These are phyloP conservation scores for Cyphellophora europaea DNA, from an alignment of 2,329 filamentous ascomycete genomes.

Conservation along the genomic window DNA sequence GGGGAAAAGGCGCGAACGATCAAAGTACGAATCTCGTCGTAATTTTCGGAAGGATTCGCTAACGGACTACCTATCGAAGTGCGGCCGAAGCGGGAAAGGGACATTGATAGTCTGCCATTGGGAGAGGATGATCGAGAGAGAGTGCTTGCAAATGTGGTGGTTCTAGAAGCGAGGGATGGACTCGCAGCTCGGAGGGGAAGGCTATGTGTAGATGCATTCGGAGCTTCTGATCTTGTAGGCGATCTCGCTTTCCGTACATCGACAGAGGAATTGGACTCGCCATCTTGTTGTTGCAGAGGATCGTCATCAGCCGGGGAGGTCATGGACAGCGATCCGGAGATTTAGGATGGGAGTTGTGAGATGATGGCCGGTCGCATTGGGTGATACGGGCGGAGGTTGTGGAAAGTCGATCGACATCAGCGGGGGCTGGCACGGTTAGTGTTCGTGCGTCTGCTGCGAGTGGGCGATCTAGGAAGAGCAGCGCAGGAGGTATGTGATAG, in stretches of 20 bases:
- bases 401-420: too few species aligned
- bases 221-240: conserved; percentile 40
- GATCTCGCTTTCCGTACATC: conserved; percentile 51
- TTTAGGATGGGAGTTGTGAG: too few species aligned
- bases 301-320: conserved; percentile 19
- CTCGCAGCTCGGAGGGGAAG: conserved; percentile 49
- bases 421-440: too few species aligned
- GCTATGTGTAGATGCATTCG: conserved; percentile 43
- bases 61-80: conserved; percentile 37
- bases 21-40: conserved; percentile 51
- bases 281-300: background rate
- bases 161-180: conserved; percentile 44
- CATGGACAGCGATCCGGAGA: conserved; percentile 18
- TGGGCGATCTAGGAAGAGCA: too few species aligned
- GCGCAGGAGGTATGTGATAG: too few species aligned
- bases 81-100: conserved; percentile 38
- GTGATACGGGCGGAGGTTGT: too few species aligned
- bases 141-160: conserved; percentile 58
- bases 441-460: too few species aligned
- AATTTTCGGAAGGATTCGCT: conserved; percentile 42
- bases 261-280: conserved; percentile 47
- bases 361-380: too few species aligned
- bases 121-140: conserved; percentile 61
- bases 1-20: conserved; percentile 82
- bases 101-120: conserved; percentile 49